A percentile compares a stretch with the other conserved stretches of the same genome.
These are phyloP conservation scores for Penicillium canariense DNA, from an alignment of 495 filamentous ascomycete species.

Conservation along the genomic window DNA sequence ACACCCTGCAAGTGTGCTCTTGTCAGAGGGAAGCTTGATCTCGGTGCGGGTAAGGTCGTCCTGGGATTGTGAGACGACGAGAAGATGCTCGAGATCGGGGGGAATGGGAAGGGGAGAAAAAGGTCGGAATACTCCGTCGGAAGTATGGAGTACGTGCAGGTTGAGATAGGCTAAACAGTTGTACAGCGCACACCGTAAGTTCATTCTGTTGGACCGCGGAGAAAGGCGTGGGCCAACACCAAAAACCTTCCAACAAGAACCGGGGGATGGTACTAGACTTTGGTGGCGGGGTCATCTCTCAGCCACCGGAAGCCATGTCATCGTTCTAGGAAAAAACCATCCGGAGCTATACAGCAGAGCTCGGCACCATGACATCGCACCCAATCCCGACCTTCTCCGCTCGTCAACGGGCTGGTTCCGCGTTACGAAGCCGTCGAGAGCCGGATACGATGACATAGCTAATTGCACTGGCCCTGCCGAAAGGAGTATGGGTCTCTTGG, in stretches of 20 bases:
- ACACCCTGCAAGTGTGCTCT: conserved; percentile 23
- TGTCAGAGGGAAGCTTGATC: conserved; percentile 21
- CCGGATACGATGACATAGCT: neutral
- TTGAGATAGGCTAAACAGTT: no score
- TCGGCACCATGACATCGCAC: neutral
- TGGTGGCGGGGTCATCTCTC: conserved; percentile 20
- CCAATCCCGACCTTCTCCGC: neutral
- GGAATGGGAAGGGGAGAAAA: neutral
- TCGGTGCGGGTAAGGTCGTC: neutral
- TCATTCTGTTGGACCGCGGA: conserved; percentile 4
- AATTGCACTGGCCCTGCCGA: neutral
- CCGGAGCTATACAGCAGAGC: conserved; percentile 2
- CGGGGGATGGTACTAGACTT: conserved; percentile 8
- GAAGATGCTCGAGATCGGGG: conserved; percentile 1
- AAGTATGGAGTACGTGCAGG: neutral
- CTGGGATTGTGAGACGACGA: neutral
- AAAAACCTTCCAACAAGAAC: conserved; percentile 6
- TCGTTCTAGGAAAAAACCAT: conserved; percentile 4
- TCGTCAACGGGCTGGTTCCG: neutral
- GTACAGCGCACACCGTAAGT: conserved; percentile 28
- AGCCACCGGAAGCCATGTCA: conserved; percentile 9
- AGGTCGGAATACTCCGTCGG: neutral
- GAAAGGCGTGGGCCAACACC: neutral
- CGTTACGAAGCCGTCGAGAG: neutral
- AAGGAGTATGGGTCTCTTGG: neutral